phyloP scores from a whole-genome alignment of 306 rosid species.

The Dryas drummondii region DNA sequence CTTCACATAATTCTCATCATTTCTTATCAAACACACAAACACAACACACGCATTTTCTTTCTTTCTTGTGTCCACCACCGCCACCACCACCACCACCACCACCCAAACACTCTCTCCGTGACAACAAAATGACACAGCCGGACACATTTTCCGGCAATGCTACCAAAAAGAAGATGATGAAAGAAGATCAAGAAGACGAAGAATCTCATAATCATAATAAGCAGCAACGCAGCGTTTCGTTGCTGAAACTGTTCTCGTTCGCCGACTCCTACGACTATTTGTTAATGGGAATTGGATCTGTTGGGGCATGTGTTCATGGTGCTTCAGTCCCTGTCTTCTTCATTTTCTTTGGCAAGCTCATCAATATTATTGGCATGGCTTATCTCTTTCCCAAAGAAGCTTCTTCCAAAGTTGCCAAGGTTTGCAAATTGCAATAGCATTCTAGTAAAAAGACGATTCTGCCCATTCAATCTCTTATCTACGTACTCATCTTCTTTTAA shows the following conservation, averaged over 20 bases:
- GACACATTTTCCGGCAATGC: constrained; percentile 7
- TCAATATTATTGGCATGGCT: constrained; percentile 85
- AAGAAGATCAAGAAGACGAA: constrained; percentile 25
- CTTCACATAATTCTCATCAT: no score
- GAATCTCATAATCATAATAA: background rate
- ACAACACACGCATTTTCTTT: no score
- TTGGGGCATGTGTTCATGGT: constrained; percentile 88
- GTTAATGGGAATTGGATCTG: constrained; percentile 66
- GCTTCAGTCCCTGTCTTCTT: constrained; percentile 96
- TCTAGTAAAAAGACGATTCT: background rate
- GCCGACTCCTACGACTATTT: constrained; percentile 77
- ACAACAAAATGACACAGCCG: background rate
- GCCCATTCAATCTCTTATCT: background rate
- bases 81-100: no score
- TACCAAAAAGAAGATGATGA: constrained; percentile 12
- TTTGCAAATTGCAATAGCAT: background rate
- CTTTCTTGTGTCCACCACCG: no score
- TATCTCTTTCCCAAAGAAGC: constrained; percentile 88
- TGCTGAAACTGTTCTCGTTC: constrained; percentile 65
- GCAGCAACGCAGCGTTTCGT: constrained; percentile 50
- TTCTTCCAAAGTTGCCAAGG: constrained; percentile 92
- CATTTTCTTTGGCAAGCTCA: constrained; percentile 83
- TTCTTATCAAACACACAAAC: no score
- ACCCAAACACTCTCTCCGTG: background rate
- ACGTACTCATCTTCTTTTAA: background rate